A percentile compares a stretch with the other conserved stretches of the same genome.
Conservation (phyloP, 768 basidiomycete species). For the Pleurotus ostreatus region DNA sequence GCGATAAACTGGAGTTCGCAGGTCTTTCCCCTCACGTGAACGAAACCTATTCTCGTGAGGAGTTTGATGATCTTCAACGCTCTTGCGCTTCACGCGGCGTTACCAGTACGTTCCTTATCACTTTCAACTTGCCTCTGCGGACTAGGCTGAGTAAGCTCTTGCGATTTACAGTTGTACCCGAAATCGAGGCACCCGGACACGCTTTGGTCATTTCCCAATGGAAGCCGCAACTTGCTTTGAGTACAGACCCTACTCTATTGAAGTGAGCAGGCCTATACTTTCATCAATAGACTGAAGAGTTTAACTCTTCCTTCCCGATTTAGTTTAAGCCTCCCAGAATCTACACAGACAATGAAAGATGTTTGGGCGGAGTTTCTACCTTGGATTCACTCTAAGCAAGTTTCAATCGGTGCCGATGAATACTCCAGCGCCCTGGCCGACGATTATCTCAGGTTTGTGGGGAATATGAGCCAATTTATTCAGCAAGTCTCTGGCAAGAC, state of each 20-base stretch:
- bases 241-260: constrained; percentile 15
- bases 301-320: background rate
- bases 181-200: constrained; percentile 42
- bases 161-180: constrained; percentile 26
- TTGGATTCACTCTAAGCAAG: constrained; percentile 33
- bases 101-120: constrained; percentile 7
- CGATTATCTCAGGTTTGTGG: constrained; percentile 39
- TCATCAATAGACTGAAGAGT: background rate
- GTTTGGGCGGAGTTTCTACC: constrained; percentile 39
- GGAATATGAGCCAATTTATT: constrained; percentile 37
- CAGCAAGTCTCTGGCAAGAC: constrained; percentile 25
- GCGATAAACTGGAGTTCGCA: constrained; percentile 21
- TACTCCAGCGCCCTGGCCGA: constrained; percentile 32
- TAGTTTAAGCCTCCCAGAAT: constrained; percentile 24
- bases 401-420: constrained; percentile 45
- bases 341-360: constrained; percentile 36
- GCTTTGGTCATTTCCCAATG: constrained; percentile 41
- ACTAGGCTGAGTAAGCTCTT: background rate
- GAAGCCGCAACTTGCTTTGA: constrained; percentile 35
- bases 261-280: constrained; percentile 9
- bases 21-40: constrained; percentile 33
- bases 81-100: constrained; percentile 34
- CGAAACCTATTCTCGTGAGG: constrained; percentile 33
- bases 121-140: background rate
- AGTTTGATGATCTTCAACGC: constrained; percentile 29